Conservation (phyloP, 2,329 filamentous ascomycete species). For the Aspergillus ustus region DNA sequence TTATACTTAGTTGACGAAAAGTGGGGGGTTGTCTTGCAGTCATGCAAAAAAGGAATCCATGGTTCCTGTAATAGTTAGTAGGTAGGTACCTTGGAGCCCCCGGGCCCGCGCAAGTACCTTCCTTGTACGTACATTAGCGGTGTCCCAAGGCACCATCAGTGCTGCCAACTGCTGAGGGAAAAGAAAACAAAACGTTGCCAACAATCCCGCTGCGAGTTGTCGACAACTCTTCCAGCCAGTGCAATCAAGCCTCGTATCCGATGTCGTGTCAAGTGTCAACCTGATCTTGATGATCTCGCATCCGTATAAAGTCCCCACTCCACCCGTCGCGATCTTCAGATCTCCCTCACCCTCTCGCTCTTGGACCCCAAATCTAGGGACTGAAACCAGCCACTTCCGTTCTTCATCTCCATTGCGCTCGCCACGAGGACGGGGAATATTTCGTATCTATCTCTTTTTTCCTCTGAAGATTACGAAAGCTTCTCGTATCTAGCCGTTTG, state of each 20-base stretch:
- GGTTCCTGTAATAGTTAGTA: no score
- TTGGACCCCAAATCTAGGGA: neutral
- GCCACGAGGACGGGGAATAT: neutral
- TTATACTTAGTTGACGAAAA: no score
- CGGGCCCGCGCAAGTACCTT: neutral
- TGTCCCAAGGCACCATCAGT: no score
- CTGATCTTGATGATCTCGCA: neutral
- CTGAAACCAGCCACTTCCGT: neutral
- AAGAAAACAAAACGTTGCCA: neutral
- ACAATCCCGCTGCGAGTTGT: neutral
- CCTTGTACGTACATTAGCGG: neutral
- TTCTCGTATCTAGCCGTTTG: neutral
- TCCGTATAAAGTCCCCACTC: neutral
- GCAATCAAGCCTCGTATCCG: neutral
- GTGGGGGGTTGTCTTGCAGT: no score
- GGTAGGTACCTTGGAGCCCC: no score
- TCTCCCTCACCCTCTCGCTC: neutral
- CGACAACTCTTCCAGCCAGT: no score
- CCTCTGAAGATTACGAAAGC: neutral
- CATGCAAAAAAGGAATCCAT: no score
- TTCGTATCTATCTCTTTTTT: neutral
- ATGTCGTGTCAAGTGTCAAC: neutral
- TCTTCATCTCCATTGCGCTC: neutral
- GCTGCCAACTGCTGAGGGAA: neutral
- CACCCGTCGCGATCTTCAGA: neutral